Evolutionary conservation across 78 protist species (phyloP).

Genomic region (Dictyostelium capitatum): DNA sequence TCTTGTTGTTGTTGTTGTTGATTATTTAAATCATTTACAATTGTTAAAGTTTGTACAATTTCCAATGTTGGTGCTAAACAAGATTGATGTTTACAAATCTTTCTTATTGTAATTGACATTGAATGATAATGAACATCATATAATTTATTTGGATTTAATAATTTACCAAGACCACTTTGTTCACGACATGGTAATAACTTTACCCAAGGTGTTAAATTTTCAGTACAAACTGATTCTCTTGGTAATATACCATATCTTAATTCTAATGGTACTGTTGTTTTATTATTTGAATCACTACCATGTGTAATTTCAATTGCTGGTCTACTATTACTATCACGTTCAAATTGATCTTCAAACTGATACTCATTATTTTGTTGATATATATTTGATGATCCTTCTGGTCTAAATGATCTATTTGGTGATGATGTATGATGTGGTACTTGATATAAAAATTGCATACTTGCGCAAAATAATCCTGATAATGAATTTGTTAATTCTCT

Average conservation of each 20-base stretch:
- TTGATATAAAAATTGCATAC: constrained; percentile 73
- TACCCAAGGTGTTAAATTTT: constrained; percentile 93
- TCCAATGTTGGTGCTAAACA: constrained; percentile 54
- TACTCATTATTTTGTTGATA: constrained; percentile 11
- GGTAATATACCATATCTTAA: constrained; percentile 83
- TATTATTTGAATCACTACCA: not conserved
- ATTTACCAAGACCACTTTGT: constrained; percentile 61
- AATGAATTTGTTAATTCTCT: constrained; percentile 72
- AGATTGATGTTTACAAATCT: constrained; percentile 16
- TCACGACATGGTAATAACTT: constrained; percentile 91
- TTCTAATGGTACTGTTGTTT: constrained; percentile 26
- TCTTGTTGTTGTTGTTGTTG: not conserved
- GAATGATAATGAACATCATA: constrained; percentile 74
- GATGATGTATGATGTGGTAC: constrained; percentile 79
- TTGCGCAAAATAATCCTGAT: constrained; percentile 80
- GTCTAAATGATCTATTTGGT: constrained; percentile 72
- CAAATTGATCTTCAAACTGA: not conserved
- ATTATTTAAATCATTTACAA: constrained; percentile 48
- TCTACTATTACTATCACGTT: not conserved
- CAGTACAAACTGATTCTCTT: constrained; percentile 93
- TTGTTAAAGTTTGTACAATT: constrained; percentile 51
- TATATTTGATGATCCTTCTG: constrained; percentile 72
- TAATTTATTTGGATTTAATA: constrained; percentile 70
- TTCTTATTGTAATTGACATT: constrained; percentile 63
- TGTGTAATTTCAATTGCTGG: constrained; percentile 8